Percentiles rank a stretch among this genome's conserved stretches.
These are phyloP conservation scores for Pulveroboletus sp. DNA, from an alignment of 768 basidiomycete genomes.

Conservation along the genomic window DNA sequence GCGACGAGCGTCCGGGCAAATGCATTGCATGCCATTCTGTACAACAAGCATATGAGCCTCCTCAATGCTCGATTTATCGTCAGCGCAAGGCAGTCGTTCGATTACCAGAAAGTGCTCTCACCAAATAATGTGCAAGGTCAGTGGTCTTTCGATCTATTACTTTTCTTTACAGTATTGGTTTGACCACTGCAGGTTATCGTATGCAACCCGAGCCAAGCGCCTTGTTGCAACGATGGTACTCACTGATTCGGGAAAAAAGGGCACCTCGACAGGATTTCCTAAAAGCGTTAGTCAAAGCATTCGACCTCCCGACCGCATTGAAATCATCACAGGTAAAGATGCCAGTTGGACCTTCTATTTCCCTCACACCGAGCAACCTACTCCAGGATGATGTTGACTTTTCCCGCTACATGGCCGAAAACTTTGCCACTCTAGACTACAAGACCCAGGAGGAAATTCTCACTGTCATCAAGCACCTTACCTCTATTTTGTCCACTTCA, in stretches of 20 bases:
- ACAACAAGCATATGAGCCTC: slow-evolving; percentile 85
- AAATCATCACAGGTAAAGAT: slow-evolving; percentile 52
- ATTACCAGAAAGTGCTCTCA: slow-evolving; percentile 67
- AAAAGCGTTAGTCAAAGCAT: slow-evolving; percentile 73
- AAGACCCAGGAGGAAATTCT: slow-evolving; percentile 93
- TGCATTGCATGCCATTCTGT: slow-evolving; percentile 73
- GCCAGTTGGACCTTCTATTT: no score
- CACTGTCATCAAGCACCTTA: slow-evolving; percentile 76
- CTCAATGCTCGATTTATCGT: slow-evolving; percentile 81
- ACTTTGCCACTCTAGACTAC: slow-evolving; percentile 88
- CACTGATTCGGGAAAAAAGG: slow-evolving; percentile 89
- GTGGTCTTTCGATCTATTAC: slow-evolving; percentile 1
- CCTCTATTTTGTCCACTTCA: slow-evolving; percentile 66
- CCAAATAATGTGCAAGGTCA: slow-evolving; percentile 51
- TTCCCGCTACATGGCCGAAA: slow-evolving; percentile 90
- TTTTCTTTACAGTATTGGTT: neutral
- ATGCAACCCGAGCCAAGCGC: slow-evolving; percentile 62
- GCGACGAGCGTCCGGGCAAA: slow-evolving; percentile 69
- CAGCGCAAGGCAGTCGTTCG: slow-evolving; percentile 77
- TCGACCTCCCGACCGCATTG: slow-evolving; percentile 63
- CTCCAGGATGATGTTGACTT: slow-evolving; percentile 78
- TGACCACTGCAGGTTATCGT: slow-evolving; percentile 51
- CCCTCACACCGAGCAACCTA: neutral
- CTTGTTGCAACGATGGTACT: slow-evolving; percentile 85
- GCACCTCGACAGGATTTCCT: slow-evolving; percentile 80